Base-by-base conservation (phyloP, 1,284 basidiomycete species). In the Gomphus bonarii region DNA sequence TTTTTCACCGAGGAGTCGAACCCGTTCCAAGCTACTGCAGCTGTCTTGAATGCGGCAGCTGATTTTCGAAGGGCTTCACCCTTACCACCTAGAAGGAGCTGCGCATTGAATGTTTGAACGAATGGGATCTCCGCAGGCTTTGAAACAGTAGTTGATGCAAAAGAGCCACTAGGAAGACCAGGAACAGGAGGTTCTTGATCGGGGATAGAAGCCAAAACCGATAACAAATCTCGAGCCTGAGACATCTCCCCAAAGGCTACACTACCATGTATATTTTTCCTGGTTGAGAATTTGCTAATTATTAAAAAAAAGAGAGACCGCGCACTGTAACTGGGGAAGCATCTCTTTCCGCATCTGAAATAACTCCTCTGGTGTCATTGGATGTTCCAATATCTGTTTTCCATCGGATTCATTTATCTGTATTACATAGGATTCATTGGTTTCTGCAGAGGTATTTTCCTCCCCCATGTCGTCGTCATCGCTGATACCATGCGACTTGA, bases 181-280 rank as follows among this genome's bases (percentile, higher is more conserved):
- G 20, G 66, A 40, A 48, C 57, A n/a, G 59, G 50, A 22, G 55
- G 48, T n/a, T 62, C 42, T 42, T 49, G 33, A 43, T 60, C 49
- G 18, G 64, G 50, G 14, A 64, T 70, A 14, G 83, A 69, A 4
- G 88, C 68, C 28, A 85, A 72, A 28, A 78, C 66, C 25, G 70
- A 70, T 28, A 91, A 69, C 31, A 91, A 70, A 60, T 88, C 85
- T 62, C 77, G 78, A 12, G 86, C 85, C 59, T 84, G 82, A 7
- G 77, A 77, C 78, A 91, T 85, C 69, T 91, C 88, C 62, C 86
- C 86, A 47, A 81, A 68, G 16, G 87, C 84, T 60, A 82, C 77
- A 60, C 88, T 90, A 57, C 57, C 44, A 44, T 16, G 61, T 60
- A 31, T 20, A 58, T 58, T n/a, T n/a, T 38, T 28, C 47, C 54